Evolutionary conservation across 2,329 filamentous ascomycete genomes (phyloP).

Genomic region (Trichophyton schoenleinii): DNA sequence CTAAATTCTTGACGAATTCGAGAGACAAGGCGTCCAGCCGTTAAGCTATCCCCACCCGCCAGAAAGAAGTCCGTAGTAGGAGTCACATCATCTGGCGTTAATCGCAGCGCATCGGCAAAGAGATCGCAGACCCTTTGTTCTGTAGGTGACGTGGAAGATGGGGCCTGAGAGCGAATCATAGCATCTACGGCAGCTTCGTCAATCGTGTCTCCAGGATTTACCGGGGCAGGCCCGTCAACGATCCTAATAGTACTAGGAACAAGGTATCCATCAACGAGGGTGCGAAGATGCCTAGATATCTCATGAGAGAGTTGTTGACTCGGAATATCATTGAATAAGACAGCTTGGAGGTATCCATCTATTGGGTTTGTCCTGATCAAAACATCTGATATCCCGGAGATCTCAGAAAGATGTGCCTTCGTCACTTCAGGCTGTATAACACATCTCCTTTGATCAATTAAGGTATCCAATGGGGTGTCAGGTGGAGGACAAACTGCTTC

Average conservation of each 20-base stretch:
- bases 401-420: not conserved
- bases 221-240: not conserved
- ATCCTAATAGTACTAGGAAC: not conserved
- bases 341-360: not conserved
- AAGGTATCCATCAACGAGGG: not conserved
- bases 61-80: not conserved
- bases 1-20: not conserved
- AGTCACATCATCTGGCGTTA: not conserved
- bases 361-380: not conserved
- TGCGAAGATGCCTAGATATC: not conserved
- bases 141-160: not conserved
- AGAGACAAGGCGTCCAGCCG: not conserved
- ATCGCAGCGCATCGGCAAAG: not conserved
- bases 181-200: not conserved
- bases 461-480: not conserved
- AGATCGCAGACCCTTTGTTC: not conserved
- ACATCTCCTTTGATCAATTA: not conserved
- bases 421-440: not conserved
- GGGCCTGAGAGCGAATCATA: not conserved
- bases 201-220: not conserved
- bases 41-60: slow-evolving; percentile 3
- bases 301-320: not conserved
- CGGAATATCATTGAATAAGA: not conserved
- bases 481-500: not conserved
- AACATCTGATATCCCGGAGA: not conserved